Evolutionary conservation across 495 filamentous ascomycete species (phyloP), one percentile per base, ranked within the genome.

Genomic region (Lepidopterella palustris): DNA sequence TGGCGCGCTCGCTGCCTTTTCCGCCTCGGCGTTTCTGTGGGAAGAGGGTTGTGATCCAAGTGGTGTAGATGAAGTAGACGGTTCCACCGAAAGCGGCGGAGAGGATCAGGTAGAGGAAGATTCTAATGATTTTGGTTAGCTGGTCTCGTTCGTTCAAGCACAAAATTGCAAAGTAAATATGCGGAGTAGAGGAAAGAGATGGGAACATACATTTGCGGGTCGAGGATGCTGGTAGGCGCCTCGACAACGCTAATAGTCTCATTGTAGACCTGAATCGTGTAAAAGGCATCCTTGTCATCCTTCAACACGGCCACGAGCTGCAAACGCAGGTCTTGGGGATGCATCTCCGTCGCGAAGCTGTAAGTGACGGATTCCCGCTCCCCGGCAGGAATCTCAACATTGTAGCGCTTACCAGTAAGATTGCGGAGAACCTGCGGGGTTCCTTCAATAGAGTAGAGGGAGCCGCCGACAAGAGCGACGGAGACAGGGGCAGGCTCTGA

Each of bases 81-180:
- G 87, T 88, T 57, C 86, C 90, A 63, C 71, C 82, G 71, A 95
- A 92, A 68, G 78, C 82, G 57, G 81, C 83, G 56, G 83, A 74
- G 64, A 98, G 90, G 79, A 97, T 83, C 73, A 96, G 84, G 79
- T 97, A 98, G 59, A 98, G 86, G 84, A 98, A 98, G 75, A 96
- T 87, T 66, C 92, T 45, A 21, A 52, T 5, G 52, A 13, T n/a
- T 45, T 79, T 63, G 79, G 55, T n/a, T 50, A 27, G 6, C 6
- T 25, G 3, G 23, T 13, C 5, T 9, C 3, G 8, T 13, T 28
- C 35, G 25, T 13, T 18, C 3, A 27, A 13, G 47, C 13, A 3
- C 25, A 24, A 2, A 26, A n/a, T 28, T 10, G 31, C 10, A 23
- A 55, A 47, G 67, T 59, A 63, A 61, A 20, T 54, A 59, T 45